phyloP scores from a whole-genome alignment of 2,329 filamentous ascomycete genomes.

The Ophiostoma pallidulum region DNA sequence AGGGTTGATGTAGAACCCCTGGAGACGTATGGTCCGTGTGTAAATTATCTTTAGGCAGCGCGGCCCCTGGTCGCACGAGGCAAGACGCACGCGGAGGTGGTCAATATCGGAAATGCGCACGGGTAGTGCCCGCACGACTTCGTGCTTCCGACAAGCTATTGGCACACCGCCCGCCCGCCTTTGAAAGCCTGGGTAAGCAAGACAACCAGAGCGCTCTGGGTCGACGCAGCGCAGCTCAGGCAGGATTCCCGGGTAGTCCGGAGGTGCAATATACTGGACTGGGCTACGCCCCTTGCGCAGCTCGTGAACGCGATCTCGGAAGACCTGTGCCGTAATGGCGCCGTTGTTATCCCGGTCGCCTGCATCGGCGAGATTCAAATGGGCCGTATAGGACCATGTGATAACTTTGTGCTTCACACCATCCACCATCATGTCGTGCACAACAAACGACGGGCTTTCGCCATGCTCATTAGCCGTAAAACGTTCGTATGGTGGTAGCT shows the following conservation, averaged over 20 bases:
- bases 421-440: not conserved
- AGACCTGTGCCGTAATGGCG: not conserved
- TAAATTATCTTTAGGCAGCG: constrained; percentile 7
- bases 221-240: constrained; percentile 2
- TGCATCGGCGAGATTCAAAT: not conserved
- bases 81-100: not conserved
- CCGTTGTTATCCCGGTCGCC: not conserved
- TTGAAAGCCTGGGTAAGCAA: not conserved
- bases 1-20: constrained; percentile 1
- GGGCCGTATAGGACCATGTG: constrained; percentile 6
- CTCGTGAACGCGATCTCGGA: not conserved
- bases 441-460: not conserved
- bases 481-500: not conserved
- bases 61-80: not conserved
- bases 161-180: not conserved
- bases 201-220: not conserved
- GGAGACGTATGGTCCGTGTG: constrained; percentile 4
- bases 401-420: not conserved
- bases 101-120: not conserved
- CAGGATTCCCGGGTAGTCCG: not conserved
- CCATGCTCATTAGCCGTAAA: not conserved
- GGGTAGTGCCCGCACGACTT: not conserved
- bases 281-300: not conserved
- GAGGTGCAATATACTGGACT: not conserved
- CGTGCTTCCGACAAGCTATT: not conserved